These are phyloP conservation scores for Colletotrichum abscissum DNA, from an alignment of 2,329 filamentous ascomycete genomes.

Conservation along the genomic window DNA sequence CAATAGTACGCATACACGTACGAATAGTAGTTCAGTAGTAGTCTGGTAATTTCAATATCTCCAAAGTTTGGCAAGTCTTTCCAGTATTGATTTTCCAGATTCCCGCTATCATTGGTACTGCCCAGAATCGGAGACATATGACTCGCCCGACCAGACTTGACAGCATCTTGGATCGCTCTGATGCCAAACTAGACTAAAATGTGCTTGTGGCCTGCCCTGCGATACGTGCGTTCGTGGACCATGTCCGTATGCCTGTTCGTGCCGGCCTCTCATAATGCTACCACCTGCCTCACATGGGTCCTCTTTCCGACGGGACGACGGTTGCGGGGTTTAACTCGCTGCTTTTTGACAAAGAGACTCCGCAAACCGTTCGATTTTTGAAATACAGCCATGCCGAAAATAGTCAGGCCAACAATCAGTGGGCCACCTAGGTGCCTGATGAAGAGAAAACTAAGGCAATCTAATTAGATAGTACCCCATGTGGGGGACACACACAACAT, in stretches of 20 bases:
- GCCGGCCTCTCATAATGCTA: background rate
- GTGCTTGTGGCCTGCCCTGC: background rate
- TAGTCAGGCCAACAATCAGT: background rate
- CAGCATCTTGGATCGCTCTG: background rate
- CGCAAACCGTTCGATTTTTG: background rate
- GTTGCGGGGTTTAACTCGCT: background rate
- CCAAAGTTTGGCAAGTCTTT: background rate
- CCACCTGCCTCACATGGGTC: background rate
- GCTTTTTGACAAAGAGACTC: background rate
- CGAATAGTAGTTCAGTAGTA: background rate
- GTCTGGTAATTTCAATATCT: too few relatives aligned
- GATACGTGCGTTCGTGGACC: background rate
- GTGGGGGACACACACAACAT: slow-evolving; percentile 6
- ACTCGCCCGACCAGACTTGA: background rate
- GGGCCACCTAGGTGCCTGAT: background rate
- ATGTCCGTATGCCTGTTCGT: background rate
- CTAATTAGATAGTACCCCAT: background rate
- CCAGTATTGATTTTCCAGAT: background rate
- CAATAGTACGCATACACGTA: too few relatives aligned
- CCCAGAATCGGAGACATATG: background rate
- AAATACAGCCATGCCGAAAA: background rate
- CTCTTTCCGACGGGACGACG: background rate
- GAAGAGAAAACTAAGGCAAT: background rate
- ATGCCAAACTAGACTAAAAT: background rate
- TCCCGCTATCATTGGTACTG: background rate